These are phyloP conservation scores for Neofusicoccum laricinum DNA, from an alignment of 2,329 filamentous ascomycete genomes.

Conservation along the genomic window DNA sequence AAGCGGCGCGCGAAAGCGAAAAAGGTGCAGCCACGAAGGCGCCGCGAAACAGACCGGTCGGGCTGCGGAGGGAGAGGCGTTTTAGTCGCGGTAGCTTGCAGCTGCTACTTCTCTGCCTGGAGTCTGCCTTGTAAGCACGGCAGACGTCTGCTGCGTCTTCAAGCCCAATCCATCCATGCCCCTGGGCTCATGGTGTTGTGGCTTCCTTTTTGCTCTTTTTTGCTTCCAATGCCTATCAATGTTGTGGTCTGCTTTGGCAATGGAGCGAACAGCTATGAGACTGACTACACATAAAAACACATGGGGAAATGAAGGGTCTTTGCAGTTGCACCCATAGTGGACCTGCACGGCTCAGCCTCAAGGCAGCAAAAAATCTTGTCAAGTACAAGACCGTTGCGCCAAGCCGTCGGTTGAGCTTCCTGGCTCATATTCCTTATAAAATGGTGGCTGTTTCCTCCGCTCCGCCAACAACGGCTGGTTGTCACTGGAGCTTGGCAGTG, in stretches of 20 bases:
- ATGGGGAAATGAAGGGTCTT: conserved; percentile 8
- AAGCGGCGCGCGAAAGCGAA: neutral
- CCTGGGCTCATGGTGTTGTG: too few species aligned
- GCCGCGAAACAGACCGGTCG: neutral
- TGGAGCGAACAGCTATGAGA: too few species aligned
- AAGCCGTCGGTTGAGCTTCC: neutral
- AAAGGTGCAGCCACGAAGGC: neutral
- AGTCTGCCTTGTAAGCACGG: neutral
- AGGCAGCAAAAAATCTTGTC: neutral
- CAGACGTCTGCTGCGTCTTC: too few species aligned
- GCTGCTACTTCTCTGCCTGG: neutral
- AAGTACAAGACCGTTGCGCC: neutral
- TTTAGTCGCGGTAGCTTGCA: neutral
- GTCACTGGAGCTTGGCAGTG: too few species aligned
- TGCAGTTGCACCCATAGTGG: neutral
- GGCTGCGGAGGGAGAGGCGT: neutral
- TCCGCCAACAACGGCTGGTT: too few species aligned
- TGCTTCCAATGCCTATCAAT: too few species aligned
- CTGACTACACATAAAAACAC: neutral
- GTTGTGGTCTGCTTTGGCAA: too few species aligned
- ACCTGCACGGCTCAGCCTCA: neutral
- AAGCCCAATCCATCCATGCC: too few species aligned
- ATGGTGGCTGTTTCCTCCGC: too few species aligned
- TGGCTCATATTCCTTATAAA: neutral
- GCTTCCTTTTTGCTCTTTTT: too few species aligned